Evolutionary conservation across 331 rosid species (phyloP), one percentile per base, ranked within the genome.

Genomic region (Cydonia oblonga): DNA sequence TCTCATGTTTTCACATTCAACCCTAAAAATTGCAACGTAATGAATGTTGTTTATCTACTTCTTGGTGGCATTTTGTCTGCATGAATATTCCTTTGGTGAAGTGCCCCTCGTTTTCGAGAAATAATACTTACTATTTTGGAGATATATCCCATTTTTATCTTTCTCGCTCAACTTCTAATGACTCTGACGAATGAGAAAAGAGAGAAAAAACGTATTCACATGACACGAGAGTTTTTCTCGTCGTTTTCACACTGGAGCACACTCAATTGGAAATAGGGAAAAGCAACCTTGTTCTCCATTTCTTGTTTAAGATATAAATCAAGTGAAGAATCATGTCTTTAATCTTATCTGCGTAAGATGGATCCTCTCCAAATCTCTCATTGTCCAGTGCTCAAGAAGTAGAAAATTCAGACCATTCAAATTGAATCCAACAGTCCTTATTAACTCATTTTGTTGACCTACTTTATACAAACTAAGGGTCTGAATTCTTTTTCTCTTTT

Each of bases 61-160:
- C 78, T 78, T 72, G 64, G 22, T 78, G 87, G 84, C 89, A 26
- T 78, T 18, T 2, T 35, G 23, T 66, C 56, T 28, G 67, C 16
- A 54, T 80, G 93, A 88, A 80, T 82, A 82, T 83, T 13, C 42
- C 42, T 38, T n/a, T n/a, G n/a, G n/a, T n/a, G n/a, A n/a, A n/a
- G n/a, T n/a, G n/a, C n/a, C n/a, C n/a, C n/a, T n/a, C n/a, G n/a
- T n/a, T n/a, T n/a, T n/a, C n/a, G n/a, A n/a, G n/a, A n/a, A 38
- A 9, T 38, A 38, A 13, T 10, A 38, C 9, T 38, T 38, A 60
- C 33, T 2, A 25, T 60, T 8, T 26, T 3, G 3, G 0, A 24
- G 62, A 57, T 4, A 12, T 12, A 5, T 49, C 9, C 54, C 54
- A 49, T 49, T 49, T 49, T 49, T 7, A 49, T 49, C 4, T 16